phyloP scores from a whole-genome alignment of 2,329 filamentous ascomycete species.

The Huntiella moniliformis region DNA sequence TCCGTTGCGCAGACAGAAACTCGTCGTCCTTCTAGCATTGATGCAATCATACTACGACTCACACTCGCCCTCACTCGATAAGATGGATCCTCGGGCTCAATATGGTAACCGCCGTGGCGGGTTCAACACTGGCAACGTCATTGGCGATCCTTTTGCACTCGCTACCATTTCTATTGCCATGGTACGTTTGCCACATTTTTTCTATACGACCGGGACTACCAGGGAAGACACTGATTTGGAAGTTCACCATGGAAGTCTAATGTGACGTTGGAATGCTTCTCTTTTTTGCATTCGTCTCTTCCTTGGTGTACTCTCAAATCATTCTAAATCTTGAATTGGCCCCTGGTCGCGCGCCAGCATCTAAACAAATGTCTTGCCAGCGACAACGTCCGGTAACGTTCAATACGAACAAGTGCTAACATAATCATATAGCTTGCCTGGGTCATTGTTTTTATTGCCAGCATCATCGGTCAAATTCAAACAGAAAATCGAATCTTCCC shows the following conservation, averaged over 20 bases:
- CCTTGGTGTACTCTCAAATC: too few relatives aligned
- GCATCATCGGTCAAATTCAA: slow-evolving; percentile 28
- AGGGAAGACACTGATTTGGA: too few relatives aligned
- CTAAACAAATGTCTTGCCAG: too few relatives aligned
- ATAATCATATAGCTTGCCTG: slow-evolving; percentile 55
- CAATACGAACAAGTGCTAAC: slow-evolving; percentile 13
- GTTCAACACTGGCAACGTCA: slow-evolving; percentile 71
- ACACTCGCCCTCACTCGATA: slow-evolving; percentile 54
- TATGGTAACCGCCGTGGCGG: slow-evolving; percentile 36
- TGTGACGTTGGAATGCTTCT: too few relatives aligned
- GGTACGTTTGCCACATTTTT: slow-evolving; percentile 37
- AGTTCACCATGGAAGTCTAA: too few relatives aligned
- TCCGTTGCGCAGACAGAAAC: not conserved
- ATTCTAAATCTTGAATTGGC: too few relatives aligned
- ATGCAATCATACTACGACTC: slow-evolving; percentile 62
- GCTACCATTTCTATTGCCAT: slow-evolving; percentile 82
- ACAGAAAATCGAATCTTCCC: slow-evolving; percentile 39
- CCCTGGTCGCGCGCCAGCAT: too few relatives aligned
- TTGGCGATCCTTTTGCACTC: slow-evolving; percentile 90
- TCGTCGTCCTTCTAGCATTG: slow-evolving; percentile 14
- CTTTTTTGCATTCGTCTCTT: not conserved
- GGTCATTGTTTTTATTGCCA: slow-evolving; percentile 79
- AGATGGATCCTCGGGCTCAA: slow-evolving; percentile 53
- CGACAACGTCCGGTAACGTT: not conserved
- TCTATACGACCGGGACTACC: not conserved